A percentile compares a stretch with the other conserved stretches of the same genome.
Evolutionary conservation across 2,329 filamentous ascomycete species (phyloP).

Genomic region (Colletotrichum scovillei): DNA sequence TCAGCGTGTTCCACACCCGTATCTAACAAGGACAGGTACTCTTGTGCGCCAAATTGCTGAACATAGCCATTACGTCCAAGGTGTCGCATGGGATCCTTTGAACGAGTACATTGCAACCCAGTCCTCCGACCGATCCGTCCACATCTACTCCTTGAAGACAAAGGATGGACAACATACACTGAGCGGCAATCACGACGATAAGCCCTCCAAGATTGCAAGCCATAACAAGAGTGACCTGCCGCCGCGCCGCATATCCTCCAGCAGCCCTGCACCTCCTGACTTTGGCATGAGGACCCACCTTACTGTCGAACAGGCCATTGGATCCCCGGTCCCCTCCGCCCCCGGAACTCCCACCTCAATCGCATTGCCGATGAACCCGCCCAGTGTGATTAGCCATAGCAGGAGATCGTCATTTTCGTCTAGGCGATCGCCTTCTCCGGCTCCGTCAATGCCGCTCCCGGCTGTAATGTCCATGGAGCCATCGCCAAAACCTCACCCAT

Average conservation of each 20-base stretch:
- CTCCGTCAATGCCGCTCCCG: constrained; percentile 91
- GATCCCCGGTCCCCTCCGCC: constrained; percentile 89
- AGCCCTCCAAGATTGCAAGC: constrained; percentile 84
- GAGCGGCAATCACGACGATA: constrained; percentile 66
- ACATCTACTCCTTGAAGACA: constrained; percentile 95
- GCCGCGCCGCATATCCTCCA: constrained; percentile 87
- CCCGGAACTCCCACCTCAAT: constrained; percentile 93
- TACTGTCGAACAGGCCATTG: constrained; percentile 67
- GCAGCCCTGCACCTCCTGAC: constrained; percentile 91
- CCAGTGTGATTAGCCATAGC: constrained; percentile 73
- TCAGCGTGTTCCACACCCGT: not conserved
- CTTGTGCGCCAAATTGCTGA: constrained; percentile 94
- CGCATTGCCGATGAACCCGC: constrained; percentile 95
- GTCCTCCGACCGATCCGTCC: constrained; percentile 96
- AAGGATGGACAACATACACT: constrained; percentile 97
- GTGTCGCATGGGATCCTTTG: constrained; percentile 96
- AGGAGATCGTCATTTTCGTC: constrained; percentile 89
- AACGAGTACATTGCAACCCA: constrained; percentile 99
- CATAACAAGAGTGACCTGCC: constrained; percentile 89
- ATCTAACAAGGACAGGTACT: constrained; percentile 52
- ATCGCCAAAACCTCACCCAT: constrained; percentile 80
- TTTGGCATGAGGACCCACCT: constrained; percentile 75
- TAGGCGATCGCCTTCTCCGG: constrained; percentile 89
- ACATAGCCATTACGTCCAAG: constrained; percentile 98
- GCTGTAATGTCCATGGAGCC: constrained; percentile 95